Evolutionary conservation across 225 moss, liverwort and hornwort species (phyloP), one percentile per base, ranked within the genome.

Genomic region (Anthoceros angustus): DNA sequence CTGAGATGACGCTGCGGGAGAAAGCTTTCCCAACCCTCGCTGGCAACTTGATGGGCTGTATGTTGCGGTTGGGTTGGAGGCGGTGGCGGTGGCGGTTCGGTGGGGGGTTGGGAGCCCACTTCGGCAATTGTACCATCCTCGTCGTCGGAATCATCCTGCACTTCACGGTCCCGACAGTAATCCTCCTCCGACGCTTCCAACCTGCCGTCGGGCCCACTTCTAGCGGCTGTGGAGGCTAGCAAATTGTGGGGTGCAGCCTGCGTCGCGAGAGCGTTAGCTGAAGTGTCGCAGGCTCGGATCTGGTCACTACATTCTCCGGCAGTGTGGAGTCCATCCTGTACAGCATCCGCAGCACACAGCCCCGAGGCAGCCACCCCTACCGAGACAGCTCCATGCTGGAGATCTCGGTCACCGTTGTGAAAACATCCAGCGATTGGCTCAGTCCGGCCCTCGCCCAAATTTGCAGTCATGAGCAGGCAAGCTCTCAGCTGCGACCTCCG

Each of bases 1-100:
- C 73, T 81, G 68, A 92, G 61, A 9, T 70, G 80, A 66, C 77
- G 84, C 48, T 83, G 89, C 10, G 87, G 79, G 63, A 92, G 71
- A 60, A 98, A 86, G 65, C 77, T 89, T 67, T 92, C 89, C 98
- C 92, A 98, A 0, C 84, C 84, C 18, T 69, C 73, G 12, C 69
- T 69, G 38, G 66, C 67, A 42, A 49, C 39, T 65, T 55, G 10
- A 18, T 55, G 55, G 18, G 55, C 67, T 72, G 66, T 40, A 10
- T 40, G 39, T 71, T 70, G 10, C 63, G 73, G 64, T 39, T 42
- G 61, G 61, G 72, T 10, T 68, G 75, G 15, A 74, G 70, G 4
- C 65, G 40, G 14, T 70, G 70, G 4, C 65, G 40, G 14, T 70
- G 42, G 25, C 38, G 62, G 2, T 64, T 20, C 72, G 7, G 64